Evolutionary conservation across 805 yeast genomes (phyloP), one percentile per base, ranked within the genome.

Genomic region (Pichia californica): DNA sequence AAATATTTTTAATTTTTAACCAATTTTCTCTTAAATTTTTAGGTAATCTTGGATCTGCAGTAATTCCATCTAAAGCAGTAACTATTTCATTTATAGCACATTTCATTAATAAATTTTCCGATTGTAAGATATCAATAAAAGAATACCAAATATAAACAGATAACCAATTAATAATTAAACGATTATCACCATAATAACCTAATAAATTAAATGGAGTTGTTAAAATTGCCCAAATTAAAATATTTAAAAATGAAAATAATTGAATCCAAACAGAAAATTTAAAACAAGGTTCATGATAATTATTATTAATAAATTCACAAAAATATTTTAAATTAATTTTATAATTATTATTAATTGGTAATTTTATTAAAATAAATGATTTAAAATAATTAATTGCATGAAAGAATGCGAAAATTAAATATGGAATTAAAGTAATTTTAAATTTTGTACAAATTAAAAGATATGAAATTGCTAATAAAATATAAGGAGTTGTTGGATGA

Each of bases 51-150:
- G 82, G 76, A 52, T 67, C 70, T 46, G 74, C 71, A 20, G 76
- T 62, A 10, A 78, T 44, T 20, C 81, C 78, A 58, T 82, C 48
- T 5, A 43, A 18, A 5, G 26, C 23, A 5, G 47, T 35, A 13
- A 44, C 33, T 6, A 49, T 21, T 7, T 25, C 30, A 34, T 44
- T 40, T 10, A 49, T 42, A 5, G 46, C 50, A n/a, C 38, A 54
- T 64, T 86, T 81, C 44, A 88, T 82, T 67, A 79, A 80, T 26
- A 77, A 68, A 3, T 93, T 83, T 52, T 78, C 79, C 58, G 87
- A 94, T 59, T 71, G 85, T 63, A 95, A 77, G 45, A 83, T 62
- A 63, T 85, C 85, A 63, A 88, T 70, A 67, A 89, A 89, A 11
- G 76, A 45, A 11, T 75, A 58, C 58, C 79, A 83, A 9, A 71